Evolutionary conservation across 2,329 filamentous ascomycete genomes (phyloP).

Genomic region (Microthyrium microscopicum): DNA sequence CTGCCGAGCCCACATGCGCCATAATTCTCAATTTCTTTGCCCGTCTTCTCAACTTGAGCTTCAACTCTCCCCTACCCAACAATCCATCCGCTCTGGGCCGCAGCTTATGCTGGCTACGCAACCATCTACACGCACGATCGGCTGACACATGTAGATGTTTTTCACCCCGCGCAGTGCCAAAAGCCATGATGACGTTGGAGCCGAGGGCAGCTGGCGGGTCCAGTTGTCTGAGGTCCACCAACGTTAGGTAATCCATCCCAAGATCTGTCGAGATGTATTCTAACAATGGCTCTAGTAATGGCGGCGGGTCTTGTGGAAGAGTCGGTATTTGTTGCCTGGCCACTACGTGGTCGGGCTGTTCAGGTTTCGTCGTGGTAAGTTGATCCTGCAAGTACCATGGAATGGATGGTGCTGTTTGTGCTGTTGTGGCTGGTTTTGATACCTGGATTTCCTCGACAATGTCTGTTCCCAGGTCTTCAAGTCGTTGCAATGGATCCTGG

Average conservation of each 20-base stretch:
- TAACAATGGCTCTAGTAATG: conserved; percentile 54
- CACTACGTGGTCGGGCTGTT: conserved; percentile 26
- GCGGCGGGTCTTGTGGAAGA: conserved; percentile 52
- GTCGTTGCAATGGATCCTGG: too few relatives aligned
- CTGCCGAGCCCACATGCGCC: conserved; percentile 45
- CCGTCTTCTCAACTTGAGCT: conserved; percentile 67
- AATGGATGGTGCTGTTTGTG: conserved; percentile 13
- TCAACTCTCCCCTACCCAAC: conserved; percentile 78
- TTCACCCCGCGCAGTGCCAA: conserved; percentile 80
- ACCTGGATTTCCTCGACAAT: too few relatives aligned
- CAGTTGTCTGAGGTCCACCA: conserved; percentile 70
- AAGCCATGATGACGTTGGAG: conserved; percentile 77
- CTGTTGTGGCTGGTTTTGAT: neutral
- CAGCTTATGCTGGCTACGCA: conserved; percentile 56
- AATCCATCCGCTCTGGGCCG: conserved; percentile 71
- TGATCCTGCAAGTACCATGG: conserved; percentile 77
- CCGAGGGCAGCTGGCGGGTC: conserved; percentile 80
- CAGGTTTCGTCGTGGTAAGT: conserved; percentile 12
- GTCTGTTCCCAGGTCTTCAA: too few relatives aligned
- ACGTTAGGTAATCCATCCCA: conserved; percentile 62
- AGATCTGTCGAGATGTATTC: conserved; percentile 69
- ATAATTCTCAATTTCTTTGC: conserved; percentile 68
- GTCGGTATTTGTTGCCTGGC: conserved; percentile 42
- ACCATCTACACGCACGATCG: conserved; percentile 75
- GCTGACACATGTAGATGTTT: conserved; percentile 86